A percentile compares a stretch with the other conserved stretches of the same genome.
These are phyloP conservation scores for Populus tomentosa DNA, from an alignment of 441 rosid genomes.

Conservation along the genomic window DNA sequence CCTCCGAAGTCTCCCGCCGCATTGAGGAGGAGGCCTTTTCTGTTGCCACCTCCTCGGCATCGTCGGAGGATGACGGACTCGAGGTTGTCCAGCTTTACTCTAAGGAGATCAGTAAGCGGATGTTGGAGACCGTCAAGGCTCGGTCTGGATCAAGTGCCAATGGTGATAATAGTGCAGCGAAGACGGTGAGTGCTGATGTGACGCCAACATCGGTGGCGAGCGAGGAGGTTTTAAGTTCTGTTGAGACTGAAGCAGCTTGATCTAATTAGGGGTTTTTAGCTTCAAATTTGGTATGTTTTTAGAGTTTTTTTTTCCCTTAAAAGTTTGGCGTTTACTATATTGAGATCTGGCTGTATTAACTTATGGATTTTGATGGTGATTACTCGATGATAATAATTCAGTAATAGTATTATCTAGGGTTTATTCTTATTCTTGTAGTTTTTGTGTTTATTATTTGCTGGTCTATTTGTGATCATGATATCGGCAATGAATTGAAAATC, in stretches of 20 bases:
- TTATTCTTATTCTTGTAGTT: neutral
- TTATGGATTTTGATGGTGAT: constrained; percentile 22
- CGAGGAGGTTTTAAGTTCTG: constrained; percentile 21
- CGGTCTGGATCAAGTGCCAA: constrained; percentile 30
- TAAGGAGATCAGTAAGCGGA: constrained; percentile 83
- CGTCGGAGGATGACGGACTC: constrained; percentile 66
- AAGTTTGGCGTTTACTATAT: neutral
- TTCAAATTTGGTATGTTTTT: constrained; percentile 15
- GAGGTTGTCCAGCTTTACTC: constrained; percentile 83
- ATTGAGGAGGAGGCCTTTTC: constrained; percentile 83
- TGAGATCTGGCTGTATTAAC: constrained; percentile 34
- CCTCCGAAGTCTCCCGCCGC: constrained; percentile 42
- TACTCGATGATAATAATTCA: constrained; percentile 9
- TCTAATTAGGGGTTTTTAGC: constrained; percentile 14
- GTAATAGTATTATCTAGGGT: neutral
- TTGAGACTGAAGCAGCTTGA: constrained; percentile 37
- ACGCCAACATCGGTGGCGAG: constrained; percentile 14
- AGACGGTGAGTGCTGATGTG: neutral
- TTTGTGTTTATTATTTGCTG: neutral
- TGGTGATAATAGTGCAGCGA: constrained; percentile 12
- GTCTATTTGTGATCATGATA: neutral
- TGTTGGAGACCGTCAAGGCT: constrained; percentile 71
- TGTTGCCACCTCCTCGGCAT: constrained; percentile 35
- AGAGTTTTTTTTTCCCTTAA: neutral
- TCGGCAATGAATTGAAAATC: neutral